Base-by-base conservation (phyloP, 805 yeast genomes). In the Spathaspora hagerdaliae region DNA sequence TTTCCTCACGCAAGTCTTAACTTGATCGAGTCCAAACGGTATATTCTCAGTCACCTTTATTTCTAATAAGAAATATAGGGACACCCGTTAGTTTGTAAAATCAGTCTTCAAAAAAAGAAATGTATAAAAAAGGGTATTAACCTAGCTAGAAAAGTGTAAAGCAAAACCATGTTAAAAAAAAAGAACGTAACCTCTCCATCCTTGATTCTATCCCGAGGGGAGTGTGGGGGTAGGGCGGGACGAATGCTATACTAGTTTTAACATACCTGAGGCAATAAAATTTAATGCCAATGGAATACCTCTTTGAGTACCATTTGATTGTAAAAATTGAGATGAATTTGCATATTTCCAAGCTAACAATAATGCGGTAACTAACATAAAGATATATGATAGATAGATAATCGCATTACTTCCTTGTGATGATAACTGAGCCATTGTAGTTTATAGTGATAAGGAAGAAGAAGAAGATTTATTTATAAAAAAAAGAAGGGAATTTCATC, bases 211-310 rank as follows among this genome's bases (percentile, higher is more conserved):
- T 19, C 24, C 24, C 24, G 4, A 19, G 24, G 24, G 24, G 24
- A 3, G 24, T 19, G 24, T 19, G 24, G 24, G 24, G 2, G 24
- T 19, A 19, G 24, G 24, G 24, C 24, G 24, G 24, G 24, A 19
- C 5, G 24, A 19, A 19, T 19, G 5, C 24, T 19, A 19, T 19
- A 19, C 24, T 19, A 19, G 24, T 15, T n/a, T 26, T 7, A 24
- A 83, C 87, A 70, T 73, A 78, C 96, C 96, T 53, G 95, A 83
- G 42, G 97, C 97, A 44, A 91, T 81, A 61, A 91, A 91, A 63
- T 91, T 91, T 49, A 91, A 72, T 1, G 96, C 86, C 54, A 91
- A 69, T 1, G 96, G 96, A 12, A 88, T 31, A 27, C 89, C 95
- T 38, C 74, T 74, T 56, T 87, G 91, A 1, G 96, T 81, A 10